phyloP scores from a whole-genome alignment of 495 filamentous ascomycete genomes.

The Aspergillus indologenus region DNA sequence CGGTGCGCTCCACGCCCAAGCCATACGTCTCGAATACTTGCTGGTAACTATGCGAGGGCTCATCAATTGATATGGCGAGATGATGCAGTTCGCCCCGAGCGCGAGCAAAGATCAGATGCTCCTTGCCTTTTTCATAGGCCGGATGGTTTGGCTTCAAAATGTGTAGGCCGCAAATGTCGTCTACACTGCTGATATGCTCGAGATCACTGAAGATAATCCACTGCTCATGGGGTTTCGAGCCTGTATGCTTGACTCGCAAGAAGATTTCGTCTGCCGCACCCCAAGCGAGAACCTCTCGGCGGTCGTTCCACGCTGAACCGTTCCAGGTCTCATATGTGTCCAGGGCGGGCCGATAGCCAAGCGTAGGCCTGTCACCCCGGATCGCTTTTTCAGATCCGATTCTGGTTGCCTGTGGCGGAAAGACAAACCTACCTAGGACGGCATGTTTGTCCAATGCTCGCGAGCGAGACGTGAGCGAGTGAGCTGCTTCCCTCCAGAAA shows the following conservation, averaged over 20 bases:
- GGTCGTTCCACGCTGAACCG: slow-evolving; percentile 48
- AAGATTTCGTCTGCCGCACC: slow-evolving; percentile 59
- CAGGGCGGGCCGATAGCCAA: slow-evolving; percentile 61
- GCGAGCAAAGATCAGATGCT: slow-evolving; percentile 41
- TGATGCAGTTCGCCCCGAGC: slow-evolving; percentile 39
- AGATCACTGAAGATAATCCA: slow-evolving; percentile 55
- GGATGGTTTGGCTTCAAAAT: slow-evolving; percentile 44
- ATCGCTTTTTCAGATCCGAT: slow-evolving; percentile 29
- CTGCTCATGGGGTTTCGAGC: slow-evolving; percentile 19
- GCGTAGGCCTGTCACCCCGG: slow-evolving; percentile 52
- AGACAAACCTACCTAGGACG: slow-evolving; percentile 53
- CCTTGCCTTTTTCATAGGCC: slow-evolving; percentile 25
- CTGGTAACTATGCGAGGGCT: slow-evolving; percentile 26
- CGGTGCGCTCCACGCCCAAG: slow-evolving; percentile 29
- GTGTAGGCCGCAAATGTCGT: slow-evolving; percentile 61
- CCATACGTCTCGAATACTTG: slow-evolving; percentile 35
- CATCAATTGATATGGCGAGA: slow-evolving; percentile 30
- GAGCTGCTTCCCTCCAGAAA: slow-evolving; percentile 52
- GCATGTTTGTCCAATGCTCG: slow-evolving; percentile 59
- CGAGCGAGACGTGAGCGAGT: slow-evolving; percentile 55
- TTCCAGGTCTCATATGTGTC: slow-evolving; percentile 59
- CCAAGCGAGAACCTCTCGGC: slow-evolving; percentile 58
- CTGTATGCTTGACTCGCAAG: slow-evolving; percentile 40
- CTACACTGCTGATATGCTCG: slow-evolving; percentile 52
- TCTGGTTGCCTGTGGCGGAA: slow-evolving; percentile 35